Base-by-base conservation (phyloP, 2,329 filamentous ascomycete species). In the Talaromyces sp. region DNA sequence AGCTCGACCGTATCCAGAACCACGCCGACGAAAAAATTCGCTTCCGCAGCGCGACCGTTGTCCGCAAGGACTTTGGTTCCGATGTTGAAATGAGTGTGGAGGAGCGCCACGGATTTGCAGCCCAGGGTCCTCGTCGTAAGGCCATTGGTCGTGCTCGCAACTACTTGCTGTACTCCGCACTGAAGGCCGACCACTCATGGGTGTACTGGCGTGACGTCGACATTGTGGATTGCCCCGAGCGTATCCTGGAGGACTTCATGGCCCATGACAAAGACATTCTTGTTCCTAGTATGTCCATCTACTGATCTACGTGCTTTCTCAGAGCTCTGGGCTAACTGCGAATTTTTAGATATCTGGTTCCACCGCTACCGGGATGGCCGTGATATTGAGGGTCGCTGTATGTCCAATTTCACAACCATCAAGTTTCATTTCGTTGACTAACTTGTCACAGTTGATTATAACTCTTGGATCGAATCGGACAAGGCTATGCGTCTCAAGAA, bases 181-280 rank as follows among this genome's bases (percentile, higher is more conserved):
- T 99, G 65, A 96, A 95, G 77, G 86, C 91, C 0, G 91, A 97
- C 56, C 94, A 99, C 71, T 93, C 91, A 8, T 99, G 94, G 94
- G 92, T 97, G 8, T 97, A 97, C 74, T 99, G 94, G 94, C 86
- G 94, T 55, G 94, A 99, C 71, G 92, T 96, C 45, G 94, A 99
- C 73, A 97, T 99, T 64, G 86, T 90, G 42, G 92, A 99, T 69
- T 96, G 89, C 70, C 91, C 93, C 1, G 82, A 83, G 58, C 87
- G 84, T 68, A 95, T 99, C 56, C 80, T 99, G 30, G 92, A 99
- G 76, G 94, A 99, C 67, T 95, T 99, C 64, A 89, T 96, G 65
- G 90, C 90, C 17, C 94, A 97, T 68, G 90, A 99, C 72, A 86
- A 87, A 68, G 94, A 99, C 72, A 84, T 99, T 54, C 77, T 99